Evolutionary conservation across 192 early-diverging fungal species (phyloP).

Genomic region (Geosiphon pyriformis): DNA sequence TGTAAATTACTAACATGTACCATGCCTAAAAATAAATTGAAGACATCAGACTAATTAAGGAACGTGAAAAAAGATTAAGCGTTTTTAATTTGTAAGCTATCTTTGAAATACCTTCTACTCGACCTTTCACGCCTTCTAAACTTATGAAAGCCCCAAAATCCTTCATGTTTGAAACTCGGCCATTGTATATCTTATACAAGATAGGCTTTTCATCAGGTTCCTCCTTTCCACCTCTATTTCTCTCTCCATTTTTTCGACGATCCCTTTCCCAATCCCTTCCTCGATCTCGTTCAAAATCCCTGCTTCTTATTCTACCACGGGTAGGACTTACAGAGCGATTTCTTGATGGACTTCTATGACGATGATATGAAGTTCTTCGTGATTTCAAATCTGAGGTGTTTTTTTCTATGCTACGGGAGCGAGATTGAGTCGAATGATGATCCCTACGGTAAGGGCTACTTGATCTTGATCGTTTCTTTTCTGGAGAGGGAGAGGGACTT

Average conservation of each 20-base stretch:
- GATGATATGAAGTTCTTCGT: too few relatives aligned
- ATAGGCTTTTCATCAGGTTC: constrained; percentile 71
- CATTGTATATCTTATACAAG: constrained; percentile 89
- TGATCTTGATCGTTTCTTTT: constrained; percentile 13
- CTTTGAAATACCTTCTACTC: constrained; percentile 82
- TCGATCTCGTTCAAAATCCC: constrained; percentile 19
- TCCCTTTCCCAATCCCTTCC: constrained; percentile 22
- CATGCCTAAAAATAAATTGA: not conserved
- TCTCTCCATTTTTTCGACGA: constrained; percentile 17
- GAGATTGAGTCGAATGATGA: too few relatives aligned
- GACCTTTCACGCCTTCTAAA: constrained; percentile 71
- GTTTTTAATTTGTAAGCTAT: not conserved
- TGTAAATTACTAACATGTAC: constrained; percentile 78
- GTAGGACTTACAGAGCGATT: constrained; percentile 25
- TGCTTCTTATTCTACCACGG: constrained; percentile 13
- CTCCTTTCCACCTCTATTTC: constrained; percentile 26
- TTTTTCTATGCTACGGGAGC: too few relatives aligned
- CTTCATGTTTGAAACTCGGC: constrained; percentile 73
- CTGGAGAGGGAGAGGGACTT: constrained; percentile 21
- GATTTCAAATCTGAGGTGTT: too few relatives aligned
- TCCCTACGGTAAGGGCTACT: constrained; percentile 27
- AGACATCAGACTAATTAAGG: not conserved
- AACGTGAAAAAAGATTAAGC: not conserved
- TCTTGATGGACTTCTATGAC: constrained; percentile 31
- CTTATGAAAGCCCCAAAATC: constrained; percentile 94